Percentiles rank a stretch among this genome's conserved stretches.
These are phyloP conservation scores for Amanita pseudoporphyria DNA, from an alignment of 768 basidiomycete species.

Conservation along the genomic window DNA sequence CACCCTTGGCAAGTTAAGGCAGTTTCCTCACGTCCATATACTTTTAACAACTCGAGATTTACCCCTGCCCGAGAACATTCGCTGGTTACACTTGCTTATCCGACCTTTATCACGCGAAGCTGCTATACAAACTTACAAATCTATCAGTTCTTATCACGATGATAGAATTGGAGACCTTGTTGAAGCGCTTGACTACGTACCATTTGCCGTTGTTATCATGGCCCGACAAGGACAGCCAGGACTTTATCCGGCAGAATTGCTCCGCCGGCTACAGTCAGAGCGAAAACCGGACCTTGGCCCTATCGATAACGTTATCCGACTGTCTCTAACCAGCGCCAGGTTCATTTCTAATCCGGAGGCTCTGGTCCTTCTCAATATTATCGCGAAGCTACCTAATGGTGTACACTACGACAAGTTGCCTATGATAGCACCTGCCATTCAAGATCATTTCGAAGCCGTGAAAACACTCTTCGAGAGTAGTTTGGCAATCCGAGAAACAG, in stretches of 20 bases:
- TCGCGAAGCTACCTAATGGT: background rate
- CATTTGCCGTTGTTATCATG: too few relatives aligned
- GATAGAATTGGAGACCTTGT: background rate
- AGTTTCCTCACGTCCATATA: background rate
- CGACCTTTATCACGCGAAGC: background rate
- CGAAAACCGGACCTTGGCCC: too few relatives aligned
- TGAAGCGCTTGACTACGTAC: background rate
- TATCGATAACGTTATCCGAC: background rate
- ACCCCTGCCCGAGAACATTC: too few relatives aligned
- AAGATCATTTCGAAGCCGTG: background rate
- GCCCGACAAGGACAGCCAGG: too few relatives aligned
- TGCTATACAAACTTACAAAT: background rate
- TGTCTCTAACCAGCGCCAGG: background rate
- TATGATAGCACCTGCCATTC: background rate
- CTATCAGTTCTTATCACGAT: background rate
- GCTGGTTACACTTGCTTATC: background rate
- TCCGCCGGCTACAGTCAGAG: too few relatives aligned
- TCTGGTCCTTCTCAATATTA: background rate
- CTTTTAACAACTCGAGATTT: background rate
- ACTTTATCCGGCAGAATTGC: too few relatives aligned
- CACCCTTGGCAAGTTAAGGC: background rate
- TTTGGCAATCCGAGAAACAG: background rate
- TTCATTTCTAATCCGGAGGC: too few relatives aligned
- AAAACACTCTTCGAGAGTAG: background rate
- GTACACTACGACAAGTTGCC: background rate